phyloP scores from a whole-genome alignment of 768 basidiomycete genomes.

The Termitomyces sp. region DNA sequence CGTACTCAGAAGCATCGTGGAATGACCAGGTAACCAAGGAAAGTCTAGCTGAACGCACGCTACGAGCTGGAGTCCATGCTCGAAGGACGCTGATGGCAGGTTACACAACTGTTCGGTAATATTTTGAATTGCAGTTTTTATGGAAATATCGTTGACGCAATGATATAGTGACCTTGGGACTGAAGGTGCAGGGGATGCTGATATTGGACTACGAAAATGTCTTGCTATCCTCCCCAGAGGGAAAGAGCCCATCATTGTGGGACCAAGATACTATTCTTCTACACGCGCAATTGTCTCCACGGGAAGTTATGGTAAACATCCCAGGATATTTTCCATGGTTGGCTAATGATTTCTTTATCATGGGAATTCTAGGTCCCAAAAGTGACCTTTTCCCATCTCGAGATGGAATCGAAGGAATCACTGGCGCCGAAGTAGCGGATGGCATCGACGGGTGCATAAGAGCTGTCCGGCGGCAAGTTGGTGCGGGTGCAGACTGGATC shows the following conservation, averaged over 20 bases:
- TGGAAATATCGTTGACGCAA: background rate
- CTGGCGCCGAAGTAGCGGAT: background rate
- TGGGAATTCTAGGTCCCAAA: background rate
- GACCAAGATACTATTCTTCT: background rate
- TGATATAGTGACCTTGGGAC: background rate
- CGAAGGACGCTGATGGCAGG: background rate
- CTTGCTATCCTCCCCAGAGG: background rate
- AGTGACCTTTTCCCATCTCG: background rate
- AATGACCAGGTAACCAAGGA: background rate
- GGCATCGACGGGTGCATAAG: background rate
- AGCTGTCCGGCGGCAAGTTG: background rate
- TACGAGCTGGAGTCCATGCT: background rate
- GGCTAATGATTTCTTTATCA: background rate
- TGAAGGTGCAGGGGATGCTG: background rate
- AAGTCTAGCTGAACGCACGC: background rate
- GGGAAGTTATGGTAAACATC: background rate
- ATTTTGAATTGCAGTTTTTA: background rate
- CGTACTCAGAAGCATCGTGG: background rate
- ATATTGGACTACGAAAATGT: background rate
- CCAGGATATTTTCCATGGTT: background rate
- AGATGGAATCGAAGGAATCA: background rate
- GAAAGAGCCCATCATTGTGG: background rate
- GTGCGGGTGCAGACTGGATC: background rate
- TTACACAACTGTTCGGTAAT: background rate
- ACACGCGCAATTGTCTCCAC: background rate